Evolutionary conservation across 768 basidiomycete genomes (phyloP).

Genomic region (Roridomyces roridus): DNA sequence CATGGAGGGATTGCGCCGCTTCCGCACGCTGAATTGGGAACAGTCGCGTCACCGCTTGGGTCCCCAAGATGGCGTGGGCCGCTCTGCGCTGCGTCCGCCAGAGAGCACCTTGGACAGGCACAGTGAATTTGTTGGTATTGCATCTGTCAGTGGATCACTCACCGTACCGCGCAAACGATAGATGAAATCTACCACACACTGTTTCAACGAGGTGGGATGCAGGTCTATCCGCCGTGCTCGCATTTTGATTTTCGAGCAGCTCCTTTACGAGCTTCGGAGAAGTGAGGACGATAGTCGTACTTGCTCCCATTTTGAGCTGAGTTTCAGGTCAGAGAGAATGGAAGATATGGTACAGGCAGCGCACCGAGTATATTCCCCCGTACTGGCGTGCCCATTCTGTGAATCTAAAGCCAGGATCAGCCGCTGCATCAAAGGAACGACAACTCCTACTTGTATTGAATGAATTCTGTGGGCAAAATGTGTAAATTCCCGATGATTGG

Average conservation of each 20-base stretch:
- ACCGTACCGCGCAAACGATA: not conserved
- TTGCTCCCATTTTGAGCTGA: not conserved
- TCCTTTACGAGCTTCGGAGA: not conserved
- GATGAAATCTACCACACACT: constrained; percentile 17
- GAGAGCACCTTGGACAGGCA: not conserved
- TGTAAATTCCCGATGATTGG: constrained; percentile 13
- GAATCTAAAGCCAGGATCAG: constrained; percentile 6
- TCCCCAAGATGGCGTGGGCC: constrained; percentile 5
- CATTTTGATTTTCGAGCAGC: constrained; percentile 7
- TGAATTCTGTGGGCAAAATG: constrained; percentile 2
- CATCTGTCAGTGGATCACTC: not conserved
- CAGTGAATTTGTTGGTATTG: too few relatives aligned
- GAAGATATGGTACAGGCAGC: not conserved
- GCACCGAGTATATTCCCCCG: constrained; percentile 31
- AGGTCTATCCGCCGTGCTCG: constrained; percentile 30
- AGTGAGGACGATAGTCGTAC: not conserved
- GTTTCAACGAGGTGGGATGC: constrained; percentile 21
- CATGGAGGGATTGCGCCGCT: constrained; percentile 27
- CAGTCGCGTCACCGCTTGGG: constrained; percentile 19
- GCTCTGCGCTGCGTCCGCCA: constrained; percentile 32
- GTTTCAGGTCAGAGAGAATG: not conserved
- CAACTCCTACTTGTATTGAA: constrained; percentile 3
- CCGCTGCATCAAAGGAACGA: not conserved
- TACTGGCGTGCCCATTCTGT: constrained; percentile 32
- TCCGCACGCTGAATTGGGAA: constrained; percentile 24